Percentiles rank a stretch among this genome's conserved stretches.
Conservation (phyloP, 495 filamentous ascomycete species). For the Penicillium bovifimosum region DNA sequence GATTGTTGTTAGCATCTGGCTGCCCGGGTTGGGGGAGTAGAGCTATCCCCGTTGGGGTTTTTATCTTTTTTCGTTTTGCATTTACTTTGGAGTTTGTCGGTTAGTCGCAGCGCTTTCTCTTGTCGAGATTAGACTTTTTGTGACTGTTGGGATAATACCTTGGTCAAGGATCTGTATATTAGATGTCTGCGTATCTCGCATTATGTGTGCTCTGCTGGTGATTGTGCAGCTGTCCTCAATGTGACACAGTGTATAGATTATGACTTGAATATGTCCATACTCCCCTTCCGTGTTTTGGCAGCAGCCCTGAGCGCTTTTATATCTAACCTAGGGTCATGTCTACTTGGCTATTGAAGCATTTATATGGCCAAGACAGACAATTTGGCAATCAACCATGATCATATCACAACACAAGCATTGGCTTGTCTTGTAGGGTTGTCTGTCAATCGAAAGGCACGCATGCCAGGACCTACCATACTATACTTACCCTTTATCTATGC, state of each 20-base stretch:
- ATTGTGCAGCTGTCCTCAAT: conserved; percentile 12
- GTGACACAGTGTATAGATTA: conserved; percentile 27
- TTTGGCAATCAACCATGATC: too few relatives aligned
- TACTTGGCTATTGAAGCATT: too few relatives aligned
- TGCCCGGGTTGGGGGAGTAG: conserved; percentile 1
- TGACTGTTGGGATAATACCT: conserved; percentile 36
- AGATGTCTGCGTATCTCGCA: conserved; percentile 27
- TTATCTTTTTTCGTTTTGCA: conserved; percentile 30
- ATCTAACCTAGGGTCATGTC: too few relatives aligned
- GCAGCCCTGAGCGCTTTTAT: background rate
- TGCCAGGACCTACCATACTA: too few relatives aligned
- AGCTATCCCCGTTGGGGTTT: conserved; percentile 5
- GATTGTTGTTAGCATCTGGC: background rate
- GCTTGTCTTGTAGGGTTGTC: too few relatives aligned
- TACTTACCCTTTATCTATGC: too few relatives aligned
- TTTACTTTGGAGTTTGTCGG: conserved; percentile 42
- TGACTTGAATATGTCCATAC: conserved; percentile 21
- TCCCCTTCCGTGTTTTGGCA: background rate
- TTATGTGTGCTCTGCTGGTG: conserved; percentile 18
- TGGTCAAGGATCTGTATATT: conserved; percentile 37
- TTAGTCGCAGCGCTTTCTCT: conserved; percentile 36
- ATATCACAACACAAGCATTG: too few relatives aligned
- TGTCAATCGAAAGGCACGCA: too few relatives aligned
- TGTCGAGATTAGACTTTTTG: conserved; percentile 26
- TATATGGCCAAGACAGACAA: too few relatives aligned